Percentiles rank a stretch among this genome's conserved stretches.
Conservation (phyloP, 148 eudicot genomes). For the Polygonum aviculare region DNA sequence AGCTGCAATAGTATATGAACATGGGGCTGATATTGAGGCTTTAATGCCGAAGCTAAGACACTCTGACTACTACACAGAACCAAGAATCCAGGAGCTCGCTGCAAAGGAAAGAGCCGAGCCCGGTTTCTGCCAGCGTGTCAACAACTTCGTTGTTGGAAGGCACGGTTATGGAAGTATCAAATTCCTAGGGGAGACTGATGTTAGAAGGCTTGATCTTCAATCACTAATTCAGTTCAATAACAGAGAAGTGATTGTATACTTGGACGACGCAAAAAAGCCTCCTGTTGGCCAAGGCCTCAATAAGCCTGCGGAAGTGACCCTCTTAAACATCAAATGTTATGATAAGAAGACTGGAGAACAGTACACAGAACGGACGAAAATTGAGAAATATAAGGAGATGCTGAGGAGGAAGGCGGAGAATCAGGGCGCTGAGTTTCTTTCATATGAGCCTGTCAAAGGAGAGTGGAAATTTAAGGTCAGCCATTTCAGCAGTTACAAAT, state of each 20-base stretch:
- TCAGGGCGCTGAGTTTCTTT: constrained; percentile 85
- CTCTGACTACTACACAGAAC: constrained; percentile 93
- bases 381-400: constrained; percentile 82
- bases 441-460: constrained; percentile 67
- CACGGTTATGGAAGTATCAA: constrained; percentile 79
- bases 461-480: constrained; percentile 88
- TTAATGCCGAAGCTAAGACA: constrained; percentile 92
- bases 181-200: constrained; percentile 91
- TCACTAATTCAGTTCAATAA: constrained; percentile 72
- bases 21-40: constrained; percentile 83
- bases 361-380: constrained; percentile 57
- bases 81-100: constrained; percentile 81
- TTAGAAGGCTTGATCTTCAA: constrained; percentile 81
- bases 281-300: constrained; percentile 96
- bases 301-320: constrained; percentile 88
- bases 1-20: constrained; percentile 82
- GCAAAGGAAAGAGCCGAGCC: constrained; percentile 94
- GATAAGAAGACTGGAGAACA: constrained; percentile 70
- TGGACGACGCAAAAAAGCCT: constrained; percentile 89
- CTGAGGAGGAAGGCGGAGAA: constrained; percentile 74
- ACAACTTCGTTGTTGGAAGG: constrained; percentile 80
- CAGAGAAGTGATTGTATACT: constrained; percentile 78
- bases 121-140: constrained; percentile 72
- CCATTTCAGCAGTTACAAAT: constrained; percentile 68
- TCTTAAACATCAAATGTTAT: constrained; percentile 75